Evolutionary conservation across 305 asterid species (phyloP).

Genomic region (Stenogyne calaminthoides): DNA sequence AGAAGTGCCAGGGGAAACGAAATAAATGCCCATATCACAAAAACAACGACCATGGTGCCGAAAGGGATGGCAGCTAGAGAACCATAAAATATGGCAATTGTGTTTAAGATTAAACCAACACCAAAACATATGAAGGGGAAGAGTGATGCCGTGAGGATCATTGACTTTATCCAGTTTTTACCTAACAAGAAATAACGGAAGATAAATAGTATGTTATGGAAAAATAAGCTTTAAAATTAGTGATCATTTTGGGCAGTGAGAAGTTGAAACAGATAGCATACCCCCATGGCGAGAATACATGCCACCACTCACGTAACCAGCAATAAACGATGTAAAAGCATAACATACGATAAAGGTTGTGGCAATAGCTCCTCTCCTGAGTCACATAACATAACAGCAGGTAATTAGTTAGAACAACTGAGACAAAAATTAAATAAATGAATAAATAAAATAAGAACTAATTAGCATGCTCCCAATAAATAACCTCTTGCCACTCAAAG

Average conservation of each 20-base stretch:
- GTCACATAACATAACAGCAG: slow-evolving; percentile 28
- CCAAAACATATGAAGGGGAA: slow-evolving; percentile 72
- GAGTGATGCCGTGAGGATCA: slow-evolving; percentile 73
- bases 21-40: slow-evolving; percentile 67
- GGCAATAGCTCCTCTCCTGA: slow-evolving; percentile 84
- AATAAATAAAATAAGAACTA: not conserved
- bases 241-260: not conserved
- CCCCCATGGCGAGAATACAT: slow-evolving; percentile 80
- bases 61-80: slow-evolving; percentile 69
- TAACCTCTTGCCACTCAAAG: not conserved
- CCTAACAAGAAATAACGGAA: slow-evolving; percentile 40
- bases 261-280: slow-evolving; percentile 38
- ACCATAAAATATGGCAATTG: slow-evolving; percentile 64
- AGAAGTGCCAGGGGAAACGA: slow-evolving; percentile 69
- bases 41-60: slow-evolving; percentile 66
- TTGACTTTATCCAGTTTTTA: slow-evolving; percentile 67
- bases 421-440: not conserved
- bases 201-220: slow-evolving; percentile 7
- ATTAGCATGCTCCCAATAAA: not conserved
- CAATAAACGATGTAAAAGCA: slow-evolving; percentile 74
- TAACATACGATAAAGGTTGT: slow-evolving; percentile 73
- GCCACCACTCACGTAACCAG: slow-evolving; percentile 82
- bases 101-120: slow-evolving; percentile 56
- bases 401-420: slow-evolving; percentile 25
- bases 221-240: not conserved